phyloP scores from a whole-genome alignment of 176 grass and related monocot genomes.

The Oryza meridionalis region DNA sequence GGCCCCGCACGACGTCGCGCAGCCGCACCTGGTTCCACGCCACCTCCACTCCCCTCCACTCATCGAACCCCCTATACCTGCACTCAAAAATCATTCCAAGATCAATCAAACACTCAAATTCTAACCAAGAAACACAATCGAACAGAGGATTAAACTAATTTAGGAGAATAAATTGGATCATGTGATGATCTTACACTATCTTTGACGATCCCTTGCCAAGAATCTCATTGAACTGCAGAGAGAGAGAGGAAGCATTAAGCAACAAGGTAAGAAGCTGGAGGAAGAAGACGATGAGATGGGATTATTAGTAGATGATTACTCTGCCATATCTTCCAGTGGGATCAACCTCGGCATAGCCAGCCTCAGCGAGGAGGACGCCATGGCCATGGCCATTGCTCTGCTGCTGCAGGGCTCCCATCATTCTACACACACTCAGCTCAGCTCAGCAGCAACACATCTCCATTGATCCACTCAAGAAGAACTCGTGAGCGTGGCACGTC shows the following conservation, averaged over 20 bases:
- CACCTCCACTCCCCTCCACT: slow-evolving; percentile 67
- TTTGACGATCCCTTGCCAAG: slow-evolving; percentile 82
- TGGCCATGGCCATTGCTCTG: not conserved
- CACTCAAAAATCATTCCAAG: not conserved
- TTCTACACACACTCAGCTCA: not conserved
- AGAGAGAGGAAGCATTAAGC: too few species aligned
- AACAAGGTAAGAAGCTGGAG: not conserved
- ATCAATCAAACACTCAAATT: not conserved
- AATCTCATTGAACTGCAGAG: slow-evolving; percentile 63
- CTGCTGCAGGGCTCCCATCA: slow-evolving; percentile 32
- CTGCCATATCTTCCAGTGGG: slow-evolving; percentile 61
- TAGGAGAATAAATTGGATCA: not conserved
- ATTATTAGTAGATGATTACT: slow-evolving; percentile 31
- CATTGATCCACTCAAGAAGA: not conserved
- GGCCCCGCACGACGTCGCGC: slow-evolving; percentile 49
- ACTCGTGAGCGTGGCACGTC: not conserved
- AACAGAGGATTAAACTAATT: not conserved
- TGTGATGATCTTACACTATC: slow-evolving; percentile 54
- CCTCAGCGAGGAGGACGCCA: not conserved
- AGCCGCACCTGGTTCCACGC: slow-evolving; percentile 76
- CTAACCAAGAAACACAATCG: not conserved
- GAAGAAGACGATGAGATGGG: not conserved
- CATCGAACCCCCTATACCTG: slow-evolving; percentile 75
- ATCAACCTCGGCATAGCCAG: slow-evolving; percentile 54
- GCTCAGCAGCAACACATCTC: not conserved